phyloP scores from a whole-genome alignment of 108 stramenopile species.

The Nitzschia palea region DNA sequence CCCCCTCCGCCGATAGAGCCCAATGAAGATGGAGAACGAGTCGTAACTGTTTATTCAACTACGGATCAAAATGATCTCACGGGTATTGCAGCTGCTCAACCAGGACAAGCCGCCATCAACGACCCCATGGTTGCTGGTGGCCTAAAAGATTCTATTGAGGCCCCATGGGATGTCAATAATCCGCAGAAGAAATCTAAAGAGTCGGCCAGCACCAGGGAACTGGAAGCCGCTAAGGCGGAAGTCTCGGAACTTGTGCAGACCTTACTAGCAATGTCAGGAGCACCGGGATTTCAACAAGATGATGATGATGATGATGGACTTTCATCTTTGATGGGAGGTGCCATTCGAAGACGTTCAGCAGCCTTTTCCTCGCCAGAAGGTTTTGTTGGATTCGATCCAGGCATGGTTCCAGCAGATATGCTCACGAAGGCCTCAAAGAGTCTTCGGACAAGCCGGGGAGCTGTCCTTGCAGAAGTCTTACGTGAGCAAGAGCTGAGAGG shows the following conservation, averaged over 20 bases:
- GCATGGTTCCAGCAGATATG: constrained; percentile 57
- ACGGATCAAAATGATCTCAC: constrained; percentile 85
- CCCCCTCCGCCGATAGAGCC: constrained; percentile 53
- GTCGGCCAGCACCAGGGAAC: constrained; percentile 37
- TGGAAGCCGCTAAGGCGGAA: constrained; percentile 68
- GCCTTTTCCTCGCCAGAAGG: constrained; percentile 33
- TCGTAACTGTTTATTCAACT: constrained; percentile 80
- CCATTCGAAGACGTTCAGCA: not conserved
- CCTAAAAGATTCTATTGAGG: constrained; percentile 13
- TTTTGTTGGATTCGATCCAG: constrained; percentile 80
- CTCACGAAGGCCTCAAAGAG: constrained; percentile 55
- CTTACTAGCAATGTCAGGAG: constrained; percentile 75
- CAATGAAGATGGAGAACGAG: constrained; percentile 79
- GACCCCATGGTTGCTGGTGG: constrained; percentile 23
- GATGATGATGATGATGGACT: constrained; percentile 19
- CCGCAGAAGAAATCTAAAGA: constrained; percentile 23
- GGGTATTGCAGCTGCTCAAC: constrained; percentile 50
- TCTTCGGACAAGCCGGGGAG: constrained; percentile 60
- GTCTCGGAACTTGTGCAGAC: constrained; percentile 60
- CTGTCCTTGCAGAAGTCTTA: constrained; percentile 65
- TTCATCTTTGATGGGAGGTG: constrained; percentile 25
- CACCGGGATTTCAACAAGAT: constrained; percentile 69
- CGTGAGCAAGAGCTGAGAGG: constrained; percentile 78
- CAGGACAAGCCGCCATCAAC: constrained; percentile 21
- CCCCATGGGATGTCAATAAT: constrained; percentile 43